Evolutionary conservation across 2,329 filamentous ascomycete genomes (phyloP).

Genomic region (Fusarium napiforme): DNA sequence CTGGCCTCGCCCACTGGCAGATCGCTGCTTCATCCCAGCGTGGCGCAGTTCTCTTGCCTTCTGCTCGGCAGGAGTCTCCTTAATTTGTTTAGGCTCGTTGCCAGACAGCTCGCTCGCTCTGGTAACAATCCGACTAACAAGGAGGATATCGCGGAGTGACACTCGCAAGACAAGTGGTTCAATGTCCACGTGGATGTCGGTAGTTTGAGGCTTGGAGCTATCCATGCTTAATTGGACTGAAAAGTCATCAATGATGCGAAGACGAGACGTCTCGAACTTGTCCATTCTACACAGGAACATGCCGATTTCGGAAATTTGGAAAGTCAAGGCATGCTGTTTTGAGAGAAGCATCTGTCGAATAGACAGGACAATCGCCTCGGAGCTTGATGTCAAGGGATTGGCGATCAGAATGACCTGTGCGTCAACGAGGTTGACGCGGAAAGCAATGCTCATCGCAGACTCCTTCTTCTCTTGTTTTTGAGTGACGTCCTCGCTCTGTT

Average conservation of each 20-base stretch:
- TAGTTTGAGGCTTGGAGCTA: slow-evolving; percentile 68
- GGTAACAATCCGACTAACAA: slow-evolving; percentile 91
- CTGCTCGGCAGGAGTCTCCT: slow-evolving; percentile 57
- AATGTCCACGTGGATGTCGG: slow-evolving; percentile 85
- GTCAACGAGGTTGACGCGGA: slow-evolving; percentile 93
- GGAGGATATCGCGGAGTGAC: slow-evolving; percentile 91
- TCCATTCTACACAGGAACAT: slow-evolving; percentile 99
- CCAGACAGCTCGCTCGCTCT: slow-evolving; percentile 88
- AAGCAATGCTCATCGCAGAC: slow-evolving; percentile 77
- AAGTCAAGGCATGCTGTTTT: slow-evolving; percentile 90
- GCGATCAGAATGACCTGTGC: slow-evolving; percentile 97
- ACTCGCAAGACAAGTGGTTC: slow-evolving; percentile 91
- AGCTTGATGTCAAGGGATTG: slow-evolving; percentile 88
- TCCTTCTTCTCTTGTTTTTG: slow-evolving; percentile 38
- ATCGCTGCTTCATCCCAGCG: slow-evolving; percentile 63
- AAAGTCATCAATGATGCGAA: slow-evolving; percentile 97
- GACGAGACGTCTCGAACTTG: slow-evolving; percentile 87
- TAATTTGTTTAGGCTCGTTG: slow-evolving; percentile 61
- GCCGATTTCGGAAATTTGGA: slow-evolving; percentile 92
- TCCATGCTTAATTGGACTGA: slow-evolving; percentile 92
- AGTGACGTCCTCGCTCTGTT: slow-evolving; percentile 35
- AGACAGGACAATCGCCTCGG: slow-evolving; percentile 93
- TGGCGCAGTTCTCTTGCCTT: slow-evolving; percentile 66
- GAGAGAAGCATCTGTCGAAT: slow-evolving; percentile 94
- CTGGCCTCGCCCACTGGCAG: slow-evolving; percentile 66